phyloP scores from a whole-genome alignment of 139 green algal genomes.

The Tetratostichococcus sp. region DNA sequence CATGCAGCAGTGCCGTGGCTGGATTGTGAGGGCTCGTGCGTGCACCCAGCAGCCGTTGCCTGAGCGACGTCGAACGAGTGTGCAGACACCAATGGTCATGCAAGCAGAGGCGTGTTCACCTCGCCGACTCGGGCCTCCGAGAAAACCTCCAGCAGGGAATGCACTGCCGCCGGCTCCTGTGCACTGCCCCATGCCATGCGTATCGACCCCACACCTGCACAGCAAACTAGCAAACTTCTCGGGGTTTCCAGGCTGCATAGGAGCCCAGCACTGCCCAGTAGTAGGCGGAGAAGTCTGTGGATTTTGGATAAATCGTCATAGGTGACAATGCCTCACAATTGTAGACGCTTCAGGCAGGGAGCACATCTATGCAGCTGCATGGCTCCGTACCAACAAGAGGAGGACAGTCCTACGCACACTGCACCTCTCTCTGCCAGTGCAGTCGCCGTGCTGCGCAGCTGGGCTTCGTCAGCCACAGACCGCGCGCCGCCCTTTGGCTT shows the following conservation, averaged over 20 bases:
- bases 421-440: background rate
- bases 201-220: slow-evolving; percentile 27
- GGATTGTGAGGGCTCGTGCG: too few relatives aligned
- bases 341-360: background rate
- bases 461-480: background rate
- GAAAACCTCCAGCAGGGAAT: slow-evolving; percentile 32
- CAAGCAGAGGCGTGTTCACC: too few relatives aligned
- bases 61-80: too few relatives aligned
- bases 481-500: background rate
- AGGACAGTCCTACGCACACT: background rate
- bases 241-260: background rate
- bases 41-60: background rate
- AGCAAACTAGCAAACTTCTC: background rate
- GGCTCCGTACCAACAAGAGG: too few relatives aligned
- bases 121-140: slow-evolving; percentile 22
- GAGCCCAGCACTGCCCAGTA: background rate
- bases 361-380: background rate
- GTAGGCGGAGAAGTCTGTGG: too few relatives aligned
- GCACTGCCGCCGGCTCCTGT: slow-evolving; percentile 56
- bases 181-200: slow-evolving; percentile 60
- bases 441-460: background rate
- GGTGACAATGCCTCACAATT: too few relatives aligned
- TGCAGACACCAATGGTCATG: too few relatives aligned
- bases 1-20: background rate
- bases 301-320: too few relatives aligned